These are phyloP conservation scores for Phyllosticta citriasiana DNA, from an alignment of 2,329 filamentous ascomycete species.

Conservation along the genomic window DNA sequence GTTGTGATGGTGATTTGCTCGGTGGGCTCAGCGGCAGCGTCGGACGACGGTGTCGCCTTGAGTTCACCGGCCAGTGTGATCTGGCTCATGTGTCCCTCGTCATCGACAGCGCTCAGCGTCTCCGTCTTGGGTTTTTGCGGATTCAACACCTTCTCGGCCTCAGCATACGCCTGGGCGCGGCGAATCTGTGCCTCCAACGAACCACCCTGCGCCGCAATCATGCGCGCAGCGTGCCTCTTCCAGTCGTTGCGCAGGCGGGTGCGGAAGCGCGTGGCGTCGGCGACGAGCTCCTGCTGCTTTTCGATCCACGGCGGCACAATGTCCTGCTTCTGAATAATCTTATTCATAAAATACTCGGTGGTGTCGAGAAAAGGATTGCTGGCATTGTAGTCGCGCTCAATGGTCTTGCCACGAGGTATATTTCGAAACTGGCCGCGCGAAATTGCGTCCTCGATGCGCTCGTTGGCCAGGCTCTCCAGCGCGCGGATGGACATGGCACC, in stretches of 20 bases:
- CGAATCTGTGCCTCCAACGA: slow-evolving; percentile 62
- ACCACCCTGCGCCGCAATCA: slow-evolving; percentile 70
- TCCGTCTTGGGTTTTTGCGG: slow-evolving; percentile 33
- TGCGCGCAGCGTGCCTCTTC: slow-evolving; percentile 69
- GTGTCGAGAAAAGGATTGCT: slow-evolving; percentile 89
- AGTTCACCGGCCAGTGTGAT: slow-evolving; percentile 37
- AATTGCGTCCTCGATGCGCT: slow-evolving; percentile 89
- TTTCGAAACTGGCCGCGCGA: slow-evolving; percentile 81
- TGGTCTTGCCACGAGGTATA: slow-evolving; percentile 66
- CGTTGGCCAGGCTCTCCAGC: slow-evolving; percentile 73
- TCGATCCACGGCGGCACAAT: slow-evolving; percentile 98
- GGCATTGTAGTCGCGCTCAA: slow-evolving; percentile 73
- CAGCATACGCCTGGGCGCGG: slow-evolving; percentile 62
- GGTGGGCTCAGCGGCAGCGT: slow-evolving; percentile 1
- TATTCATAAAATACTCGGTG: slow-evolving; percentile 96
- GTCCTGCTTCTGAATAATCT: slow-evolving; percentile 93
- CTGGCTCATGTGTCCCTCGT: slow-evolving; percentile 37
- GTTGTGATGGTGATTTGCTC: slow-evolving; percentile 26
- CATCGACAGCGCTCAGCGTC: slow-evolving; percentile 34
- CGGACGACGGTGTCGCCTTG: slow-evolving; percentile 18
- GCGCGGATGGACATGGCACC: slow-evolving; percentile 72
- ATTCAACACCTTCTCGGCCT: slow-evolving; percentile 59
- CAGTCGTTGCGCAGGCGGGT: slow-evolving; percentile 69
- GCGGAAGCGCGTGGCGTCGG: slow-evolving; percentile 60
- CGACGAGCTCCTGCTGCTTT: slow-evolving; percentile 84